Evolutionary conservation across 441 rosid species (phyloP).

Genomic region (Macaranga tanarius): DNA sequence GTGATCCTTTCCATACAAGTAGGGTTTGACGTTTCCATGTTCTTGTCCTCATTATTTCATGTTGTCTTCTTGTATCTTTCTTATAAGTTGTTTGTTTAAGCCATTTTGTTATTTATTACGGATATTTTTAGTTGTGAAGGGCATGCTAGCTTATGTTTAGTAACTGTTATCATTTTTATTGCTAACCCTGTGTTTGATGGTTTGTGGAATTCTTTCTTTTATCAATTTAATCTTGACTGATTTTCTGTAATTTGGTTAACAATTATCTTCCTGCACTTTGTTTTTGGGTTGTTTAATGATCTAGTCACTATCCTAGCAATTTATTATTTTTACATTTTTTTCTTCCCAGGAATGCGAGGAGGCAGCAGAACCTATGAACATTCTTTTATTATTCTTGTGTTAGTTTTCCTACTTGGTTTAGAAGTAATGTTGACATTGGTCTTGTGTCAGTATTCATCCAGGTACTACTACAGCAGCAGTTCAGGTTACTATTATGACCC

Average conservation of each 20-base stretch:
- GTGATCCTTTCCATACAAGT: too few relatives aligned
- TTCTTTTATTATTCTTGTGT: neutral
- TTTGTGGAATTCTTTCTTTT: neutral
- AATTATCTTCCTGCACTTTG: neutral
- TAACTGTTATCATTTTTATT: neutral
- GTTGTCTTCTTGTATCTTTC: neutral
- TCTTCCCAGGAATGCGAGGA: neutral
- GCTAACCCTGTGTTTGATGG: neutral
- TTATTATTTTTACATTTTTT: neutral
- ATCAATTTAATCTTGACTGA: neutral
- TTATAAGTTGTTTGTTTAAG: neutral
- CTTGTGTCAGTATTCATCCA: conserved; percentile 29
- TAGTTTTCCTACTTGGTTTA: neutral
- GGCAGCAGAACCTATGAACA: neutral
- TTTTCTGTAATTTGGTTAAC: neutral
- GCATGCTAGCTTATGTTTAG: neutral
- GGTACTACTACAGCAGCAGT: conserved; percentile 92
- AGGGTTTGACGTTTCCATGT: neutral
- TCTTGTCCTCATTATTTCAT: neutral
- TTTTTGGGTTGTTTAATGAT: neutral
- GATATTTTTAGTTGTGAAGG: neutral
- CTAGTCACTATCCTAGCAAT: neutral
- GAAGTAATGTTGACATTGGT: neutral
- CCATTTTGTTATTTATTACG: neutral
- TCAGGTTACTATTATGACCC: conserved; percentile 89